A percentile compares a stretch with the other conserved stretches of the same genome.
Conservation (phyloP, 371 early-diverging fungal genomes). For the Mucor indicus region DNA sequence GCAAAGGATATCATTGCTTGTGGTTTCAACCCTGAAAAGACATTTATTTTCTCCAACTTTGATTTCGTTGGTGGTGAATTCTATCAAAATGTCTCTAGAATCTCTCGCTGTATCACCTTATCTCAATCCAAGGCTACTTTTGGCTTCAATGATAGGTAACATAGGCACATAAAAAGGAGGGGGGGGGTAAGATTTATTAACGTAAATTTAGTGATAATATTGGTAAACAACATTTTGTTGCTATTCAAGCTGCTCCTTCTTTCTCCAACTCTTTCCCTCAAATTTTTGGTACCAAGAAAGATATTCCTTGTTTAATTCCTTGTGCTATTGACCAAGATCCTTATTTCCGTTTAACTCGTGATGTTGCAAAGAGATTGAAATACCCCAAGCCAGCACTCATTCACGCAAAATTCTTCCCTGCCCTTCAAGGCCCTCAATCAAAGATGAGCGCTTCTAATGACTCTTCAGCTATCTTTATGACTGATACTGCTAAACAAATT, state of each 20-base stretch:
- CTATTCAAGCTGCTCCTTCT: constrained; percentile 93
- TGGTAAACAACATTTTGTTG: constrained; percentile 90
- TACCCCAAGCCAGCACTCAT: constrained; percentile 96
- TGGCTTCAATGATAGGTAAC: constrained; percentile 85
- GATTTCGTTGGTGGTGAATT: constrained; percentile 88
- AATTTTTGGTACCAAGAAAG: constrained; percentile 88
- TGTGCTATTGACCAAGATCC: constrained; percentile 99
- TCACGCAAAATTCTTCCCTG: constrained; percentile 98
- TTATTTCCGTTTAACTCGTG: constrained; percentile 99
- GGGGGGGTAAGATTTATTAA: neutral
- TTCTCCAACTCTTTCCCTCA: constrained; percentile 95
- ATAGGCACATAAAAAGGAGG: neutral
- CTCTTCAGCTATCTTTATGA: constrained; percentile 93
- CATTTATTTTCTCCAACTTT: constrained; percentile 98
- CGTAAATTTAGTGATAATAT: constrained; percentile 67
- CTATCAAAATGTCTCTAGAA: constrained; percentile 89
- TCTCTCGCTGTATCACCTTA: constrained; percentile 84
- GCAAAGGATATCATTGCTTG: constrained; percentile 98
- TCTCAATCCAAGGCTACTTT: constrained; percentile 86
- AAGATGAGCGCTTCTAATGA: constrained; percentile 98
- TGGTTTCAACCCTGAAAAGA: constrained; percentile 98
- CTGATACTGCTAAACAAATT: constrained; percentile 92
- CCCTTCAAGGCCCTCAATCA: constrained; percentile 93
- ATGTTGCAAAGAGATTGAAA: constrained; percentile 93
- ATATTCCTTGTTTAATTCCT: constrained; percentile 97